These are phyloP conservation scores for Aspergillus indologenus DNA, from an alignment of 495 filamentous ascomycete genomes.

Conservation along the genomic window DNA sequence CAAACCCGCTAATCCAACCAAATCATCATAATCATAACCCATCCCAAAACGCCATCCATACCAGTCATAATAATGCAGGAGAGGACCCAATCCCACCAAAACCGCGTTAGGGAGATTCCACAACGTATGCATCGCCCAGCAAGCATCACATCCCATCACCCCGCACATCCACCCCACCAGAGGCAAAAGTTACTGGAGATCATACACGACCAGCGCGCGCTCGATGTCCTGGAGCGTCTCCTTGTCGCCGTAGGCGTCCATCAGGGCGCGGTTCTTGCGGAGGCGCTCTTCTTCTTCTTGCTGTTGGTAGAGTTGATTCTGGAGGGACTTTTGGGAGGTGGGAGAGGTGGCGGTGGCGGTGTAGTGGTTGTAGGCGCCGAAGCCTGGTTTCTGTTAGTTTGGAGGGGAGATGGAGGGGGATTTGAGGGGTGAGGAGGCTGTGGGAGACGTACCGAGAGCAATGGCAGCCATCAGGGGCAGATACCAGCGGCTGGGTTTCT, in stretches of 20 bases:
- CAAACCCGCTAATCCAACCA: too few relatives aligned
- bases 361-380: constrained; percentile 1
- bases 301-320: not conserved
- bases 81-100: too few relatives aligned
- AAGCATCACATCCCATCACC: too few relatives aligned
- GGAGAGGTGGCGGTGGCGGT: not conserved
- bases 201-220: constrained; percentile 2
- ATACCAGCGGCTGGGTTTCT: constrained; percentile 5
- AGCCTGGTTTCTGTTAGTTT: not conserved
- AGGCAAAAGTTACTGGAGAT: not conserved
- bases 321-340: not conserved
- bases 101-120: too few relatives aligned
- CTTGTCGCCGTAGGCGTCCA: constrained; percentile 4
- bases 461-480: not conserved
- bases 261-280: constrained; percentile 2
- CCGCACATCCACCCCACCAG: too few relatives aligned
- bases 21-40: too few relatives aligned
- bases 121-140: too few relatives aligned
- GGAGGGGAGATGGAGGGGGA: not conserved
- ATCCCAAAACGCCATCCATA: too few relatives aligned
- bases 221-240: constrained; percentile 3
- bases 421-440: too few relatives aligned
- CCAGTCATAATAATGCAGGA: too few relatives aligned
- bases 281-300: not conserved
- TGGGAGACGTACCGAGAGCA: not conserved